A percentile compares a stretch with the other conserved stretches of the same genome.
Evolutionary conservation across 345 rosid species (phyloP).

Genomic region (Cardamine occulta): DNA sequence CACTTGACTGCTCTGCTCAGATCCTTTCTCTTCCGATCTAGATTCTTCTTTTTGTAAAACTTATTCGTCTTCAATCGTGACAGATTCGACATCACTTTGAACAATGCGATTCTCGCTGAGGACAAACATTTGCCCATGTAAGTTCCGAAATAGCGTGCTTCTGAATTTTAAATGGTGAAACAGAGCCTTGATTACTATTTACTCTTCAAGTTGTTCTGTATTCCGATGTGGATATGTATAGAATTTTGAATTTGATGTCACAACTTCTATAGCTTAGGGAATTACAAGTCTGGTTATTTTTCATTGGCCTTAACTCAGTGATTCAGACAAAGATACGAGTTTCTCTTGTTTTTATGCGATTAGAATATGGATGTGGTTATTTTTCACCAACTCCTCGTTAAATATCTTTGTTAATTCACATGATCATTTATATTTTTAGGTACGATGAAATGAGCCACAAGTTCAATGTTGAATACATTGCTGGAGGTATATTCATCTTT

Average conservation of each 20-base stretch:
- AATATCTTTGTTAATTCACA: background rate
- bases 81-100: constrained; percentile 84
- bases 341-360: background rate
- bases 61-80: background rate
- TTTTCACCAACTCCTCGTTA: background rate
- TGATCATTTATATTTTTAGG: constrained; percentile 23
- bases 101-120: constrained; percentile 94
- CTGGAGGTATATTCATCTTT: constrained; percentile 42
- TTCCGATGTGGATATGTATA: background rate
- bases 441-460: constrained; percentile 45
- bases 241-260: too few relatives aligned
- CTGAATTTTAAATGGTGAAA: background rate
- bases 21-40: constrained; percentile 14
- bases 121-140: constrained; percentile 95
- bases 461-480: constrained; percentile 47
- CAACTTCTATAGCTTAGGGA: background rate
- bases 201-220: constrained; percentile 17
- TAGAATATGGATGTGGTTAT: background rate
- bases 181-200: background rate
- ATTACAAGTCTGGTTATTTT: background rate
- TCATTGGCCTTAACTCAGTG: background rate
- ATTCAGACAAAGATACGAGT: background rate
- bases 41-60: background rate
- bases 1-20: constrained; percentile 3
- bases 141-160: constrained; percentile 17